Evolutionary conservation across 805 yeast species (phyloP).

Genomic region (Kodamaea leandrae): DNA sequence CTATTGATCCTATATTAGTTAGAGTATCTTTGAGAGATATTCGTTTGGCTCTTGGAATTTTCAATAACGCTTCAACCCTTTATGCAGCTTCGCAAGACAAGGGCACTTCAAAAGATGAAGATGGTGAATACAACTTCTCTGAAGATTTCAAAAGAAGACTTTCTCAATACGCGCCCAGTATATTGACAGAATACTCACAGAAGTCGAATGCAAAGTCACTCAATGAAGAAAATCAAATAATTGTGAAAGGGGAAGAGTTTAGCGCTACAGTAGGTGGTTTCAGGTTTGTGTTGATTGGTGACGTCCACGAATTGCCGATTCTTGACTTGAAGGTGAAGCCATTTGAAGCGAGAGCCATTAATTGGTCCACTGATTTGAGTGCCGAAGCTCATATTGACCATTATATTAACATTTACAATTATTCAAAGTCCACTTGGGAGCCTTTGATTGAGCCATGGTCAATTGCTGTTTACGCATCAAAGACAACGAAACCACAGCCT

Average conservation of each 20-base stretch:
- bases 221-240: constrained; percentile 30
- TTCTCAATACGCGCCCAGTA: constrained; percentile 67
- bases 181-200: constrained; percentile 50
- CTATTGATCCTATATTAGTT: constrained; percentile 76
- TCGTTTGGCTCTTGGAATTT: constrained; percentile 68
- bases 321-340: constrained; percentile 72
- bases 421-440: constrained; percentile 91
- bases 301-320: constrained; percentile 86
- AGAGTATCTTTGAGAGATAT: constrained; percentile 87
- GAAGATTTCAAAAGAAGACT: constrained; percentile 62
- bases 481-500: constrained; percentile 43
- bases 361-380: constrained; percentile 84
- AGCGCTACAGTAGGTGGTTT: constrained; percentile 68
- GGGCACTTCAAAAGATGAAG: constrained; percentile 12
- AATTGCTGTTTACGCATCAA: constrained; percentile 65
- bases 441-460: constrained; percentile 90
- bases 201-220: constrained; percentile 15
- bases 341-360: constrained; percentile 62
- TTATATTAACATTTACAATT: constrained; percentile 75
- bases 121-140: constrained; percentile 44
- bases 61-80: constrained; percentile 65
- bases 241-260: constrained; percentile 68
- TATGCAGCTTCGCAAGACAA: constrained; percentile 30
- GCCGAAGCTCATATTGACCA: constrained; percentile 66
- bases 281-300: constrained; percentile 82